Evolutionary conservation across 176 grass and related monocot genomes (phyloP), one percentile per base, ranked within the genome.

Genomic region (Themeda triandra): DNA sequence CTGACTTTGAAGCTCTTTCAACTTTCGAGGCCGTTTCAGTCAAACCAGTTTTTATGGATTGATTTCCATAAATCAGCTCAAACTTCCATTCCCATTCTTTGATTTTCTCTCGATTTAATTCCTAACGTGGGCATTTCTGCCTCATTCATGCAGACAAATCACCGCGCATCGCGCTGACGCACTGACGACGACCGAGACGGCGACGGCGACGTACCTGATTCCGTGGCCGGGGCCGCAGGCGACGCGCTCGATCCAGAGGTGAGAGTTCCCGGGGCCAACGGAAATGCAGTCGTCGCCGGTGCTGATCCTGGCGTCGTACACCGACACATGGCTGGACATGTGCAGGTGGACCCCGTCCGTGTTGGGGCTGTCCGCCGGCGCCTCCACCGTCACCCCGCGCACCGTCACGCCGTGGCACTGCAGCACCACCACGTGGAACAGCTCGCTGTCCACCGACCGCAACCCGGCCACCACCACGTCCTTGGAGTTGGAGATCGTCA

Each of bases 221-320:
- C 96, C 96, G 31, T 98, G 96, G 4, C 96, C 96, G 2, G 96
- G 96, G 19, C 96, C 96, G 75, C 96, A 98, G 10, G 78, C 30
- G 65, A 98, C 93, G 15, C 84, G 69, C 83, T 98, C 96, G 76
- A 96, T 95, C 96, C 93, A 98, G 41, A 98, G 80, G 83, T 98
- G 66, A 1, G 91, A 86, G 54, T 89, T 94, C 39, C 91, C 93
- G 0, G 96, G 96, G 0, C 96, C 96, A 76, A 98, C 23, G 17
- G 96, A 98, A n/a, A 98, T 63, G 93, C 93, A 98, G 90, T 94
- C 96, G 49, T 98, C 96, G 37, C 96, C 96, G 48, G 93, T 98
- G 80, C 84, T 80, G 83, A 98, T 90, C 33, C 60, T 54, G 59
- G 91, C 83, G 64, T 86, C 85, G 44, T 79, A 30, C 13, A 98